Conservation (phyloP, 306 rosid genomes). For the Ammopiptanthus mongolicus region DNA sequence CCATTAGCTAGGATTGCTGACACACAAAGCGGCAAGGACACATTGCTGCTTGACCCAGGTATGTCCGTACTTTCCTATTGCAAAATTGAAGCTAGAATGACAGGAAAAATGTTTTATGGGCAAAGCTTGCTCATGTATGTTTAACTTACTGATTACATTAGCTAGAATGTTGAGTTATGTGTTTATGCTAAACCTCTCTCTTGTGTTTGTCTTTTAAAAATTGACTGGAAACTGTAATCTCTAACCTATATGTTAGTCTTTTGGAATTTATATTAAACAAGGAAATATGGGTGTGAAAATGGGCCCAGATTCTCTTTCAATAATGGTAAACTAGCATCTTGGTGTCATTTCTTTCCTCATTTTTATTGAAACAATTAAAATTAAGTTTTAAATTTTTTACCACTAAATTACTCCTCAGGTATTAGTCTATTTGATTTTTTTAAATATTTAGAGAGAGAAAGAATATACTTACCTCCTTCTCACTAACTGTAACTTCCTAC, state of each 20-base stretch:
- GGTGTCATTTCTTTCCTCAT: neutral
- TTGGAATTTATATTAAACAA: neutral
- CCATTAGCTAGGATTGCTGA: slow-evolving; percentile 79
- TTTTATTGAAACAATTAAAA: neutral
- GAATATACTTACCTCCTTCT: neutral
- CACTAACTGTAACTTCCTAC: neutral
- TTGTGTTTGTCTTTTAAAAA: neutral
- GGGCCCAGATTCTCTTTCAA: neutral
- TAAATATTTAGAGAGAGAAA: neutral
- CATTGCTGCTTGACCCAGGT: slow-evolving; percentile 62
- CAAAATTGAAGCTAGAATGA: slow-evolving; percentile 1
- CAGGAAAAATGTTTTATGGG: neutral
- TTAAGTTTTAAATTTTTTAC: neutral
- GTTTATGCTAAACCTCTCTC: neutral
- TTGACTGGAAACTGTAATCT: neutral
- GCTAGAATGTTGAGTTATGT: neutral
- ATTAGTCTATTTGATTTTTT: neutral
- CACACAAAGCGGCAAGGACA: slow-evolving; percentile 31
- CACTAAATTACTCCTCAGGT: neutral
- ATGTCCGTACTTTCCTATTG: slow-evolving; percentile 12
- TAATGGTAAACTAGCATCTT: neutral
- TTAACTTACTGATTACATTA: neutral
- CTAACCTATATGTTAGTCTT: neutral
- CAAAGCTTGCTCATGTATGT: neutral
- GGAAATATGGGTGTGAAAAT: neutral